Percentiles rank a stretch among this genome's conserved stretches.
phyloP scores from a whole-genome alignment of 345 rosid species.

The Rhodamnia argentea region DNA sequence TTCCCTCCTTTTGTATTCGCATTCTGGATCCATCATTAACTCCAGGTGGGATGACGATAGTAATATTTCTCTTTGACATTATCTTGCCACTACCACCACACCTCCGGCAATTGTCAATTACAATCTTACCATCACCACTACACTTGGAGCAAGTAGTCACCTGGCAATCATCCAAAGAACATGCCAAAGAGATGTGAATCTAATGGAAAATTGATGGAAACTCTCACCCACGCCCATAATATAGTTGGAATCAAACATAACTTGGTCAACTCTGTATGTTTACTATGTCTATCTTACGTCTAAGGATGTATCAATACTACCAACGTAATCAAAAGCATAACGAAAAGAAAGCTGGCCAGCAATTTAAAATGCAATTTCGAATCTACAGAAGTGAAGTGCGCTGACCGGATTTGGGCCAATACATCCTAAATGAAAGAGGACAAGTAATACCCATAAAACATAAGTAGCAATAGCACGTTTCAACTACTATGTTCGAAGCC shows the following conservation, averaged over 20 bases:
- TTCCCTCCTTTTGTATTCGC: constrained; percentile 67
- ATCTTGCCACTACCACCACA: constrained; percentile 61
- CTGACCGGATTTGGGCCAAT: background rate
- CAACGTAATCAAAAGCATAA: background rate
- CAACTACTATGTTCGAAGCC: background rate
- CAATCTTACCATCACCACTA: constrained; percentile 64
- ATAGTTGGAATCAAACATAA: background rate
- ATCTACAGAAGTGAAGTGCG: background rate
- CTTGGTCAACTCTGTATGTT: background rate
- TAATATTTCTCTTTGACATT: constrained; percentile 41
- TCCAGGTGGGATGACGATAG: constrained; percentile 68
- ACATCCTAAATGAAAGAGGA: background rate
- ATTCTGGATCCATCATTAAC: constrained; percentile 64
- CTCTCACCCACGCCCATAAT: background rate
- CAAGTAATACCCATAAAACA: background rate
- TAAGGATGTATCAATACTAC: background rate
- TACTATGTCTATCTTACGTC: background rate
- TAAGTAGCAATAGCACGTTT: background rate
- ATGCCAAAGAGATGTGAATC: background rate
- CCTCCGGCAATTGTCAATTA: constrained; percentile 58
- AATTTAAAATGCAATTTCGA: background rate
- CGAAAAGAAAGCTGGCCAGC: background rate
- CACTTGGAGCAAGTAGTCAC: constrained; percentile 83
- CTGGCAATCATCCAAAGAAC: constrained; percentile 27
- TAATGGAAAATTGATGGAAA: background rate